Evolutionary conservation across 768 basidiomycete species (phyloP).

Genomic region (Boletus sp.): DNA sequence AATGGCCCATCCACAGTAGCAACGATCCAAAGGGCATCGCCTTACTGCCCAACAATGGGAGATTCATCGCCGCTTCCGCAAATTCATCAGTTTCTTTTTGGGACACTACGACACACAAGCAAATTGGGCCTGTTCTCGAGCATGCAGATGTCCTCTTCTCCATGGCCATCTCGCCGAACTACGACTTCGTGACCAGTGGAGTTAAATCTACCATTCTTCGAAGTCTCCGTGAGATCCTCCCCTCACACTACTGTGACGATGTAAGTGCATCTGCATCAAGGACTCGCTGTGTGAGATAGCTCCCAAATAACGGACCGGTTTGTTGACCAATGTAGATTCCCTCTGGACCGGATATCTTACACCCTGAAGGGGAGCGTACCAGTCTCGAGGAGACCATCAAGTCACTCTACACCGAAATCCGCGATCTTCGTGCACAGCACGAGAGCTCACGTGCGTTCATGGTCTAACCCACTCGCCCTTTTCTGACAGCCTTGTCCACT

Average conservation of each 20-base stretch:
- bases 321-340: not conserved
- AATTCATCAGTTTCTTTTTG: slow-evolving; percentile 10
- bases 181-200: slow-evolving; percentile 1
- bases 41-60: slow-evolving; percentile 4
- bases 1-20: slow-evolving; percentile 5
- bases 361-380: not conserved
- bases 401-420: slow-evolving; percentile 1
- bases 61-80: slow-evolving; percentile 3
- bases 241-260: not conserved
- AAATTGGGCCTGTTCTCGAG: slow-evolving; percentile 9
- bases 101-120: slow-evolving; percentile 8
- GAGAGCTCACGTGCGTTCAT: slow-evolving; percentile 7
- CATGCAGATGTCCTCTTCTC: not conserved
- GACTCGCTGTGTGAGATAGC: not conserved
- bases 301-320: not conserved
- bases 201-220: not conserved
- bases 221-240: slow-evolving; percentile 7
- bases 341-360: not conserved
- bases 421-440: not conserved
- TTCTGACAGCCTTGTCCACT: not conserved
- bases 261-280: not conserved
- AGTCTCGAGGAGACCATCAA: not conserved
- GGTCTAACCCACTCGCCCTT: fast-evolving
- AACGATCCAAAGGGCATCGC: not conserved
- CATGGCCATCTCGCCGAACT: slow-evolving; percentile 7